These are phyloP conservation scores for Cercospora sp. DNA, from an alignment of 2,329 filamentous ascomycete species.

Conservation along the genomic window DNA sequence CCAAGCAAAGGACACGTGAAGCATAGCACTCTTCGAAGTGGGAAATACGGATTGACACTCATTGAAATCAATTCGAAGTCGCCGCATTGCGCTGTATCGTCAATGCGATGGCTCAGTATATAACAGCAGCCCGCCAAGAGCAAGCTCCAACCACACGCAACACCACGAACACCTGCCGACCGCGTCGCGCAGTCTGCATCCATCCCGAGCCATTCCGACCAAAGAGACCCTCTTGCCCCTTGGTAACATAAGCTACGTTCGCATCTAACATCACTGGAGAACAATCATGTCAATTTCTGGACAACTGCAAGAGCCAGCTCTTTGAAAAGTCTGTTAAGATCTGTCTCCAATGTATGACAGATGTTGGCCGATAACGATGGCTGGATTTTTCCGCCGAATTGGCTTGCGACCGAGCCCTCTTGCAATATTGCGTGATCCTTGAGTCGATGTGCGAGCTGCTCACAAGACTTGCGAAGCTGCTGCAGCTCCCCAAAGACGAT, in stretches of 20 bases:
- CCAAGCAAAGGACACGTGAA: not conserved
- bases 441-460: not conserved
- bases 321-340: not conserved
- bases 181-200: not conserved
- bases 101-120: not conserved
- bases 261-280: not conserved
- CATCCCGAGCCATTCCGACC: not conserved
- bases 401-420: not conserved
- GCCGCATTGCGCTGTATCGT: not conserved
- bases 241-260: not conserved
- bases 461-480: slow-evolving; percentile 1
- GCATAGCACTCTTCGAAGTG: not conserved
- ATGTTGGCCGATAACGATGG: not conserved
- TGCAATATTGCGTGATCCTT: not conserved
- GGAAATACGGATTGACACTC: not conserved
- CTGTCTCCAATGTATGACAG: not conserved
- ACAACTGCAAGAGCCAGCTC: not conserved
- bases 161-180: not conserved
- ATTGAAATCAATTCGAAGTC: not conserved
- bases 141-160: not conserved
- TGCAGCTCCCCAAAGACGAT: slow-evolving; percentile 1
- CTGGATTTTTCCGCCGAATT: not conserved
- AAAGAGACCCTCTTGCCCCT: not conserved
- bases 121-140: not conserved
- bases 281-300: not conserved